These are phyloP conservation scores for Hypoxylon sp. DNA, from an alignment of 2,329 filamentous ascomycete species.

Conservation along the genomic window DNA sequence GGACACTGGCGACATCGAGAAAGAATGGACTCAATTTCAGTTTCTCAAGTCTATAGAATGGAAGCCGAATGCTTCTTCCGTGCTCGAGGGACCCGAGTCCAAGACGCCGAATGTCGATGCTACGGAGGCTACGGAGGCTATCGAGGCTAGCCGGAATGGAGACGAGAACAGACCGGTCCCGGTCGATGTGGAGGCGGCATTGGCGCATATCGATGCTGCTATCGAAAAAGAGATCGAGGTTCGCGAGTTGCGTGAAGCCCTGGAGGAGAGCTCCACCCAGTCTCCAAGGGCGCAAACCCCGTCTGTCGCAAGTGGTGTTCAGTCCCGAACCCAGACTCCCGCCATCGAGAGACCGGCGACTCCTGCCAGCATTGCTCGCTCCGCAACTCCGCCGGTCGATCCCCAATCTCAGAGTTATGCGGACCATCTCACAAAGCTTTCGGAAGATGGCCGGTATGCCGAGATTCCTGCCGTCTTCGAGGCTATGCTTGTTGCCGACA, in stretches of 20 bases:
- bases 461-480: slow-evolving; percentile 94
- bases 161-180: slow-evolving; percentile 56
- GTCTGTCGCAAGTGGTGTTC: slow-evolving; percentile 55
- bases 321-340: slow-evolving; percentile 59
- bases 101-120: slow-evolving; percentile 63
- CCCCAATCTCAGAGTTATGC: slow-evolving; percentile 78
- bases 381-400: slow-evolving; percentile 72
- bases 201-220: slow-evolving; percentile 87
- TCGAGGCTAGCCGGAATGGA: slow-evolving; percentile 47
- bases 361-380: slow-evolving; percentile 63
- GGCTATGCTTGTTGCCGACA: slow-evolving; percentile 84
- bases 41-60: slow-evolving; percentile 90
- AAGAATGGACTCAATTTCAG: slow-evolving; percentile 93
- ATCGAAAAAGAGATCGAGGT: slow-evolving; percentile 77
- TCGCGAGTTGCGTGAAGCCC: slow-evolving; percentile 48
- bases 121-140: slow-evolving; percentile 49
- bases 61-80: slow-evolving; percentile 73
- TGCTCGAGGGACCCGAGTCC: slow-evolving; percentile 70
- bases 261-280: slow-evolving; percentile 50
- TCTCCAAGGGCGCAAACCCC: slow-evolving; percentile 55
- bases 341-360: slow-evolving; percentile 57
- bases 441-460: slow-evolving; percentile 77
- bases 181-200: slow-evolving; percentile 66
- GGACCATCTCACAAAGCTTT: slow-evolving; percentile 81
- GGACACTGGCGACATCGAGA: slow-evolving; percentile 68